These are phyloP conservation scores for Flaveria linearis DNA, from an alignment of 129 eudicot genomes.

Conservation along the genomic window DNA sequence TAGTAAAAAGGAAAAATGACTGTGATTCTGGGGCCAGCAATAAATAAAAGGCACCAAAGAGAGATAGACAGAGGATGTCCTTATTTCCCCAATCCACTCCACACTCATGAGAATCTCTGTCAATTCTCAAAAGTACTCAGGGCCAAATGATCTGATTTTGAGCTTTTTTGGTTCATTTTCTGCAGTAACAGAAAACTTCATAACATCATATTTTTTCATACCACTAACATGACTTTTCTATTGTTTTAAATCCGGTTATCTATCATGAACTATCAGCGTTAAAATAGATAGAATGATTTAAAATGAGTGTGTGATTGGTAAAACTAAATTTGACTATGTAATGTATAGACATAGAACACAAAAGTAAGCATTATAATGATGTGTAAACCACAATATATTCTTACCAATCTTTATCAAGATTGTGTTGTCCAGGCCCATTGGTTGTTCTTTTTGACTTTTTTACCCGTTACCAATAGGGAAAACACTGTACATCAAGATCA, in stretches of 20 bases:
- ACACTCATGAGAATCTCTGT: slow-evolving; percentile 32
- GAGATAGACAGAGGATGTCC: slow-evolving; percentile 39
- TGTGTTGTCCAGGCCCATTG: slow-evolving; percentile 23
- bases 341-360: slow-evolving; percentile 9
- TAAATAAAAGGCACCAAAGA: slow-evolving; percentile 35
- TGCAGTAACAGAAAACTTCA: slow-evolving; percentile 18
- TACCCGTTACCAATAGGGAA: slow-evolving; percentile 10
- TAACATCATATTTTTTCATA: background rate
- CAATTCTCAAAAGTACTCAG: slow-evolving; percentile 16
- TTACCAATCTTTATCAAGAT: slow-evolving; percentile 14
- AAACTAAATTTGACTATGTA: background rate
- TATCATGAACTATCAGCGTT: background rate
- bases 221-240: background rate
- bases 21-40: slow-evolving; percentile 25
- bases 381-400: background rate
- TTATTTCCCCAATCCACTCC: slow-evolving; percentile 22
- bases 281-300: background rate
- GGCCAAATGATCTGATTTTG: background rate
- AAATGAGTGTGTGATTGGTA: background rate
- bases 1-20: slow-evolving; percentile 10
- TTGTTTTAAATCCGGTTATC: background rate
- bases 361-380: slow-evolving; percentile 18
- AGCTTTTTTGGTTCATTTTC: slow-evolving; percentile 29
- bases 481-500: background rate
- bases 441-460: background rate